Evolutionary conservation across 2,329 filamentous ascomycete species (phyloP).

Genomic region (Aspergillus sp.): DNA sequence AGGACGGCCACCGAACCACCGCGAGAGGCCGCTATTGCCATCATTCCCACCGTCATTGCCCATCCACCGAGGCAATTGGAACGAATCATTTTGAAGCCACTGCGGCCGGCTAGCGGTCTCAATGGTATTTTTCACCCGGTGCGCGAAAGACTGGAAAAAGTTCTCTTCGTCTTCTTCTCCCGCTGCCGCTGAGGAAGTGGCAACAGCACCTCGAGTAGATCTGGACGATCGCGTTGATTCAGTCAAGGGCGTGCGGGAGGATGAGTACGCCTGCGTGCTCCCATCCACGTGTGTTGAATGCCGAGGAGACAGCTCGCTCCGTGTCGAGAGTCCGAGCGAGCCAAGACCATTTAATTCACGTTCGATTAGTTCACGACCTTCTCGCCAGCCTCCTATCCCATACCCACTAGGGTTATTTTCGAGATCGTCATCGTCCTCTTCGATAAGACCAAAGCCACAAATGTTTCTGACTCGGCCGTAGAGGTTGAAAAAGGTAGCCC

Average conservation of each 20-base stretch:
- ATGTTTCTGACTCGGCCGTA: slow-evolving; percentile 78
- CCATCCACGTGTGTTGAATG: slow-evolving; percentile 26
- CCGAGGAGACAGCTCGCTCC: slow-evolving; percentile 30
- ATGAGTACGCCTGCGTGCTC: slow-evolving; percentile 29
- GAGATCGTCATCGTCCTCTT: slow-evolving; percentile 70
- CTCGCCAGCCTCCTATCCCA: slow-evolving; percentile 83
- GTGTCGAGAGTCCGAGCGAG: slow-evolving; percentile 44
- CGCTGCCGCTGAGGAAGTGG: slow-evolving; percentile 45
- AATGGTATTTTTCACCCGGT: slow-evolving; percentile 87
- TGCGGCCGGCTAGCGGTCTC: slow-evolving; percentile 78
- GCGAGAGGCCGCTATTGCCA: slow-evolving; percentile 31
- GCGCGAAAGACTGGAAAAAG: slow-evolving; percentile 79
- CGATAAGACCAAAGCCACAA: slow-evolving; percentile 76
- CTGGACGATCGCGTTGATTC: slow-evolving; percentile 30
- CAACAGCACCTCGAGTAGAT: slow-evolving; percentile 31
- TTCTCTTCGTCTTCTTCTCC: slow-evolving; percentile 75
- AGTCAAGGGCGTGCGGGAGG: slow-evolving; percentile 33
- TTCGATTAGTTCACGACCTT: slow-evolving; percentile 87
- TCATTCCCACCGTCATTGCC: slow-evolving; percentile 52
- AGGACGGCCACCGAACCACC: slow-evolving; percentile 43
- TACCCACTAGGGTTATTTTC: slow-evolving; percentile 62
- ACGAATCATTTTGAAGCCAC: slow-evolving; percentile 74
- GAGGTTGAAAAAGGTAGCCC: slow-evolving; percentile 82
- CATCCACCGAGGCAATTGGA: slow-evolving; percentile 83
- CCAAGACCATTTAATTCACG: slow-evolving; percentile 70